Conservation (phyloP, 495 filamentous ascomycete genomes). For the Podospora fimiseda region DNA sequence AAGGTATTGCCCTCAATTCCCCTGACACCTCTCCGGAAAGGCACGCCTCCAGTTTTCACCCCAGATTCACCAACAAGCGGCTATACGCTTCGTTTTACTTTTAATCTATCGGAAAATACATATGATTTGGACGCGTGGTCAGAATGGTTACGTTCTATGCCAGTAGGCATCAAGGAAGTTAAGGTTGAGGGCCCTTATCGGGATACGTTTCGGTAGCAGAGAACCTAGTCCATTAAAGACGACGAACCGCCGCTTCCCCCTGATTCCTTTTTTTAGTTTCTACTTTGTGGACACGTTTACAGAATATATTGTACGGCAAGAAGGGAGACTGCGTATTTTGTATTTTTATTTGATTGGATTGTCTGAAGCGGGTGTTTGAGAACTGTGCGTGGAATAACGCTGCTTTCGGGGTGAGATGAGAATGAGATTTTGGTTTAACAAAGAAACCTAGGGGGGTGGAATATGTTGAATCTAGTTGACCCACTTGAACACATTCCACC, state of each 20-base stretch:
- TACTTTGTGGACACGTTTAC: not conserved
- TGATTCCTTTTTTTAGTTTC: not conserved
- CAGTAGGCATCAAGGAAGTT: constrained; percentile 41
- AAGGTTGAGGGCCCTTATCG: constrained; percentile 41
- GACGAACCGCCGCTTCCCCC: too few species aligned
- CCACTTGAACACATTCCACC: too few species aligned
- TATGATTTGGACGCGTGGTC: constrained; percentile 39
- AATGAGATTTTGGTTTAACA: too few species aligned
- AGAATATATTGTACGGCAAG: too few species aligned
- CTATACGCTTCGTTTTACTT: constrained; percentile 35
- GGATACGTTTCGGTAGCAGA: constrained; percentile 39
- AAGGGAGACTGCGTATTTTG: not conserved
- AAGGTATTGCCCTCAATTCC: constrained; percentile 41
- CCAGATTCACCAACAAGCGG: constrained; percentile 24
- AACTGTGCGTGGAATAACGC: too few species aligned
- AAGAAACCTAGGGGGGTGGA: too few species aligned
- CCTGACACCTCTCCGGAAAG: constrained; percentile 28
- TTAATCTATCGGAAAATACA: constrained; percentile 36
- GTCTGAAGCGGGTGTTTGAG: too few species aligned
- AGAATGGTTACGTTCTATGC: constrained; percentile 47
- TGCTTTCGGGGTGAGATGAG: too few species aligned
- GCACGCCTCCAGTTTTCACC: constrained; percentile 14
- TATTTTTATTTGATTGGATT: too few species aligned
- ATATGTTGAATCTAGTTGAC: too few species aligned
- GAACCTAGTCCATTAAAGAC: too few species aligned